phyloP scores from a whole-genome alignment of 73 alveolate genomes.

The Paramecium octaurelia region DNA sequence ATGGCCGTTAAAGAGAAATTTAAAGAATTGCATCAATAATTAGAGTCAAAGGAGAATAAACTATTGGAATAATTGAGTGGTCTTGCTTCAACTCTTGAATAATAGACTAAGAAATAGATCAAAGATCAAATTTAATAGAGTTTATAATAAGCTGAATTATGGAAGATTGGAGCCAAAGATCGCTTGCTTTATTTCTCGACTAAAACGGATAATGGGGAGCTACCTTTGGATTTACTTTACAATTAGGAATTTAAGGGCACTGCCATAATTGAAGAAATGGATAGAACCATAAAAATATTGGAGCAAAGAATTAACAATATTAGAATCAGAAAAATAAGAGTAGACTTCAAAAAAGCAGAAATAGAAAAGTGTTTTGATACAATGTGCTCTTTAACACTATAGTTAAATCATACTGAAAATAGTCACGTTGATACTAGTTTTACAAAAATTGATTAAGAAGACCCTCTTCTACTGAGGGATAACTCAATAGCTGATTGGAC shows the following conservation, averaged over 20 bases:
- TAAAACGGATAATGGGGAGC: slow-evolving; percentile 8
- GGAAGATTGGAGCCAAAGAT: slow-evolving; percentile 25
- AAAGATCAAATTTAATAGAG: background rate
- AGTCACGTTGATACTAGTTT: background rate
- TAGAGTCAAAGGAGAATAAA: background rate
- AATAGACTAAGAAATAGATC: slow-evolving; percentile 15
- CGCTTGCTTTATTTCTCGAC: background rate
- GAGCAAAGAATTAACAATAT: background rate
- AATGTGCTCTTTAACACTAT: background rate
- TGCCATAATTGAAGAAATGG: slow-evolving; percentile 12
- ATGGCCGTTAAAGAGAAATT: slow-evolving; percentile 1
- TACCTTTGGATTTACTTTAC: slow-evolving; percentile 16
- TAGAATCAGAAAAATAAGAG: background rate
- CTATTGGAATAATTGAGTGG: background rate
- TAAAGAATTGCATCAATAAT: background rate
- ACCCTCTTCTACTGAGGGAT: background rate
- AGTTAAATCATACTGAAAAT: background rate
- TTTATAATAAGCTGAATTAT: background rate
- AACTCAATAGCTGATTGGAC: slow-evolving; percentile 31
- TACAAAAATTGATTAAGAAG: background rate
- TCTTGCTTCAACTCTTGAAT: background rate
- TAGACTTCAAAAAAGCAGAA: background rate
- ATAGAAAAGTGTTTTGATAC: slow-evolving; percentile 26
- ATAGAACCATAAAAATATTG: background rate
- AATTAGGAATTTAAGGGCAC: background rate